Evolutionary conservation across 2,329 filamentous ascomycete genomes (phyloP), one percentile per base, ranked within the genome.

Genomic region (Aquanectria penicillioides): DNA sequence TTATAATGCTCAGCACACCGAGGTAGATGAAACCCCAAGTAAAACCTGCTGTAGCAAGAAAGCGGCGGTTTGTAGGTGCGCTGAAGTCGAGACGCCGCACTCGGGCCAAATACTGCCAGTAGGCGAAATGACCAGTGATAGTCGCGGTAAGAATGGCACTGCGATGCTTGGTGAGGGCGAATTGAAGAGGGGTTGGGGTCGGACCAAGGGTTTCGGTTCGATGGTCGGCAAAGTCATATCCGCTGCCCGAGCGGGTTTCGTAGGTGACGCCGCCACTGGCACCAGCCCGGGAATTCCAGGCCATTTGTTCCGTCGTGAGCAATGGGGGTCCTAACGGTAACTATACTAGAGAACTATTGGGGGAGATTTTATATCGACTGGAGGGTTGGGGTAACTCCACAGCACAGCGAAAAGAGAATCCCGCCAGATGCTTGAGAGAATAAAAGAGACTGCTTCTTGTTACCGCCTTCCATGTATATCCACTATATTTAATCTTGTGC

Each of bases 81-180:
- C 61, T 40, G 12, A 65, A 31, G 48, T 68, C 37, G 50, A 70
- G 62, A 38, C 56, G 65, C 29, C 56, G 63, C 26, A 61, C 57
- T 12, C 62, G 53, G 25, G 58, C 65, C 17, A 69, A 49, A 57
- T 68, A 70, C 44, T 70, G 66, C 57, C 67, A 70, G 48, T 69
- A 64, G 22, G 59, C 60, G 37, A 70, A 70, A 57, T 70, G 68
- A 23, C 66, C 59, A 51, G 63, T 51, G 31, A 70, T 59, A 26
- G 68, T 69, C 26, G 63, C 59, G 20, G 66, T 58, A 22, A 70
- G 38, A 57, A 70, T 58, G 28, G 62, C 60, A 49, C 59, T 68
- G 33, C 67, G 65, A 49, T 68, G 62, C 44, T 61, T 59, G 58
- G 60, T 61, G 41, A 69, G 57, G 20, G 62, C 53, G 22, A 59